A percentile compares a stretch with the other conserved stretches of the same genome.
Evolutionary conservation across 352 stramenopile genomes (phyloP).

Genomic region (Pythium utonaiense): DNA sequence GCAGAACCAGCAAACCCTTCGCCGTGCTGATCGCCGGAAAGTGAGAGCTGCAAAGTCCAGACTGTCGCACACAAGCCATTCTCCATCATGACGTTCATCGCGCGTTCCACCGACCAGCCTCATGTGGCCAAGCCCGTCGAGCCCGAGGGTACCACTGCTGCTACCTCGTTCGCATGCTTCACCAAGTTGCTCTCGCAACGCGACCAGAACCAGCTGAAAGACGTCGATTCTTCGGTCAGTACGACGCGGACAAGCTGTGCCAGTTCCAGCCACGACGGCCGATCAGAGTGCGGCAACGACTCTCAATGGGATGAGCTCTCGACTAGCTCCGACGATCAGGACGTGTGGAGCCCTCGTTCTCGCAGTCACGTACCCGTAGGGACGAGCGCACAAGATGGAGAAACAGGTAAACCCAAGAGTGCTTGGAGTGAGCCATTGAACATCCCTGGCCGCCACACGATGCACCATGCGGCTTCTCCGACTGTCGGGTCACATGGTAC

Average conservation of each 20-base stretch:
- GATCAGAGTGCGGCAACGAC: slow-evolving; percentile 25
- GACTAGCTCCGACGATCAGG: slow-evolving; percentile 20
- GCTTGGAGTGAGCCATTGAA: slow-evolving; percentile 14
- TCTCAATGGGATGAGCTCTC: slow-evolving; percentile 27
- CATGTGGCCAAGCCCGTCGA: neutral
- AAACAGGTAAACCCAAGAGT: neutral
- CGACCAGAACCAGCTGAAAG: slow-evolving; percentile 16
- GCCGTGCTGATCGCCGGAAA: neutral
- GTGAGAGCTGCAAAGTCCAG: neutral
- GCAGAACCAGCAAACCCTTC: neutral
- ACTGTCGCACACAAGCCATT: slow-evolving; percentile 11
- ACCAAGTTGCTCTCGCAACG: slow-evolving; percentile 18
- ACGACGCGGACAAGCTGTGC: slow-evolving; percentile 20
- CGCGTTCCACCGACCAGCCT: slow-evolving; percentile 8
- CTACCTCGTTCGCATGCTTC: slow-evolving; percentile 21
- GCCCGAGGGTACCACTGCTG: neutral
- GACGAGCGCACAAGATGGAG: slow-evolving; percentile 10
- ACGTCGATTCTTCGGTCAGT: slow-evolving; percentile 18
- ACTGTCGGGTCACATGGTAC: neutral
- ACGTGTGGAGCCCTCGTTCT: slow-evolving; percentile 6
- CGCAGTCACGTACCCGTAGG: slow-evolving; percentile 10
- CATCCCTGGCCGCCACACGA: slow-evolving; percentile 11
- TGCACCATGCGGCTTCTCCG: slow-evolving; percentile 13
- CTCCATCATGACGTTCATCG: slow-evolving; percentile 9
- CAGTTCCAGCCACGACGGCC: slow-evolving; percentile 22